Evolutionary conservation across 441 rosid genomes (phyloP).

Genomic region (Breynia disticha): DNA sequence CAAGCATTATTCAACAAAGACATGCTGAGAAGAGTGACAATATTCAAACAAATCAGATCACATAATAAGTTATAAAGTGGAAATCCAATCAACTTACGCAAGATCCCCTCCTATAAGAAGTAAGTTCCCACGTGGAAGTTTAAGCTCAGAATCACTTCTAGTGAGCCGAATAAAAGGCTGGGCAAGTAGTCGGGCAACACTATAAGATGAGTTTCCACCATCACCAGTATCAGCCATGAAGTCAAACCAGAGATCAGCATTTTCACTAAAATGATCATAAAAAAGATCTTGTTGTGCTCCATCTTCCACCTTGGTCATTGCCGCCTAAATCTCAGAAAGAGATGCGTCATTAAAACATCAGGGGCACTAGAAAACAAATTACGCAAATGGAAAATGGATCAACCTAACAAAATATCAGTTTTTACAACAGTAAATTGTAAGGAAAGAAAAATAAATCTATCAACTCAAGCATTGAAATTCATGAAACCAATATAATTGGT

Average conservation of each 20-base stretch:
- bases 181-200: conserved; percentile 82
- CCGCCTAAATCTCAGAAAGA: conserved; percentile 52
- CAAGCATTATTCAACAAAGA: too few species aligned
- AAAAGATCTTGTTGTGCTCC: conserved; percentile 54
- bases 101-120: conserved; percentile 98
- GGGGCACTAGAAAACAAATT: too few species aligned
- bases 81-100: conserved; percentile 65
- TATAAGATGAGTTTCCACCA: conserved; percentile 95
- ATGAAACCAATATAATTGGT: too few species aligned
- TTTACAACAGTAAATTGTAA: too few species aligned
- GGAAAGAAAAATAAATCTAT: not conserved
- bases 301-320: conserved; percentile 60
- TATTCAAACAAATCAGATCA: conserved; percentile 1
- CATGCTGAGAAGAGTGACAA: not conserved
- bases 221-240: conserved; percentile 99
- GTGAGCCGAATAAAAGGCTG: conserved; percentile 53
- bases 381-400: too few species aligned
- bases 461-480: too few species aligned
- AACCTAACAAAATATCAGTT: too few species aligned
- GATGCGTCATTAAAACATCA: not conserved
- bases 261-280: conserved; percentile 70
- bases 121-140: conserved; percentile 64
- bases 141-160: conserved; percentile 31
- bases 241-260: conserved; percentile 89
- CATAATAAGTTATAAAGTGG: not conserved